Evolutionary conservation across 306 rosid species (phyloP).

Genomic region (Begonia peltatifolia): DNA sequence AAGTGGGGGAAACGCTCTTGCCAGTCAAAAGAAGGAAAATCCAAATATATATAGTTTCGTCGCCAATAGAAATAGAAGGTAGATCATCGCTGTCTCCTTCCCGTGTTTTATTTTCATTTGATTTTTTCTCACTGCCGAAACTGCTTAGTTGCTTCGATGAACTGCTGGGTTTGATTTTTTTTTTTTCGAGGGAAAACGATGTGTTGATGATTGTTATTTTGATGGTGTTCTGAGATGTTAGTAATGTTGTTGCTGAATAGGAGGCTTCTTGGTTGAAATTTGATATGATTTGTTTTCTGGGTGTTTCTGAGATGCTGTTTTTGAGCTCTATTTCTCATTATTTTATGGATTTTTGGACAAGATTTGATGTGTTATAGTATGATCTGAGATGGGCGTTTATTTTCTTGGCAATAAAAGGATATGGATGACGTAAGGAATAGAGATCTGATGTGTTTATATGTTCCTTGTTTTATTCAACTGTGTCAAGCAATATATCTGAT

Average conservation of each 20-base stretch:
- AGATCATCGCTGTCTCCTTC: background rate
- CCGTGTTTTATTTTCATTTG: slow-evolving; percentile 4
- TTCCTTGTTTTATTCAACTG: background rate
- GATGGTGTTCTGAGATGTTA: background rate
- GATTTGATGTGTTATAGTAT: background rate
- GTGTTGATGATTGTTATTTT: background rate
- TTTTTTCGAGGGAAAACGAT: background rate
- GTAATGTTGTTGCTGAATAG: background rate
- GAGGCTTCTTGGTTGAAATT: background rate
- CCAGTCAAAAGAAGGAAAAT: too few relatives aligned
- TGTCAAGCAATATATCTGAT: background rate
- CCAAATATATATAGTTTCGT: too few relatives aligned
- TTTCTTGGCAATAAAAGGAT: too few relatives aligned
- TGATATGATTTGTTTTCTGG: background rate
- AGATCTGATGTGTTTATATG: background rate
- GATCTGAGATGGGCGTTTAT: background rate
- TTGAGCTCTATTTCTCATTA: background rate
- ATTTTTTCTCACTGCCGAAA: too few relatives aligned
- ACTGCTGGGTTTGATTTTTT: background rate
- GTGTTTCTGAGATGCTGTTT: background rate
- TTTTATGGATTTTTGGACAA: background rate
- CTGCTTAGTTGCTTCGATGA: background rate
- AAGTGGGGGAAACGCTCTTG: background rate
- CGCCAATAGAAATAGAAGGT: background rate
- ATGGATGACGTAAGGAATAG: too few relatives aligned